phyloP scores from a whole-genome alignment of 1,284 basidiomycete species.

The Ganoderma lucidum region DNA sequence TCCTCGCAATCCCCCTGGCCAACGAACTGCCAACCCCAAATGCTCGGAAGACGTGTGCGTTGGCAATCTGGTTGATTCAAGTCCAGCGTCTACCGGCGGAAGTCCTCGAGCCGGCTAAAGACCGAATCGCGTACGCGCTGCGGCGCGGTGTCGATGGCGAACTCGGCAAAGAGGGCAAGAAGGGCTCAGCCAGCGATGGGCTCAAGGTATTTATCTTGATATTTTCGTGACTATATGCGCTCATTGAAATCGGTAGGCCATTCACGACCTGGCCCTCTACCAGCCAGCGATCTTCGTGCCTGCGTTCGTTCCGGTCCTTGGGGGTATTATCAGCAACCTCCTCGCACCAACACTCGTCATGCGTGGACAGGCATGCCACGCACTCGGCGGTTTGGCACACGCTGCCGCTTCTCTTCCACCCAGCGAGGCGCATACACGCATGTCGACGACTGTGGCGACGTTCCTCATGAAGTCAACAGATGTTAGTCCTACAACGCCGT shows the following conservation, averaged over 20 bases:
- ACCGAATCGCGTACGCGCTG: conserved; percentile 72
- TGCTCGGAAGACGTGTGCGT: conserved; percentile 80
- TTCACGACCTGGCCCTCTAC: conserved; percentile 71
- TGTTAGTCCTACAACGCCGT: conserved; percentile 37
- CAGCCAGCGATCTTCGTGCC: conserved; percentile 71
- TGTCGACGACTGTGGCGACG: conserved; percentile 55
- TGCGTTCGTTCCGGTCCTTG: conserved; percentile 65
- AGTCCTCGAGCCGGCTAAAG: conserved; percentile 64
- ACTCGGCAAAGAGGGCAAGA: conserved; percentile 86
- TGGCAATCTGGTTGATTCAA: conserved; percentile 77
- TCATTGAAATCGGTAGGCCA: conserved; percentile 55
- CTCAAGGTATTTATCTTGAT: conserved; percentile 58
- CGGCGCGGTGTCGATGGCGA: conserved; percentile 82
- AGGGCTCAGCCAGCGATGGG: conserved; percentile 77
- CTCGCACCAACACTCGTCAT: conserved; percentile 67
- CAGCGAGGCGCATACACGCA: conserved; percentile 56
- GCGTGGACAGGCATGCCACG: conserved; percentile 75
- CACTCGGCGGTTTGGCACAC: conserved; percentile 70
- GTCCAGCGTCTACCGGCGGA: conserved; percentile 68
- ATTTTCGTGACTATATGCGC: conserved; percentile 21
- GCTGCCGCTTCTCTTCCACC: conserved; percentile 56
- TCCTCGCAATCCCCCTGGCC: conserved; percentile 75
- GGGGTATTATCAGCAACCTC: conserved; percentile 67
- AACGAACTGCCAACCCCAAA: conserved; percentile 77
- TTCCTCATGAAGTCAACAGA: conserved; percentile 52